phyloP scores from a whole-genome alignment of 2,329 filamentous ascomycete species.

The Fusarium sacchari region DNA sequence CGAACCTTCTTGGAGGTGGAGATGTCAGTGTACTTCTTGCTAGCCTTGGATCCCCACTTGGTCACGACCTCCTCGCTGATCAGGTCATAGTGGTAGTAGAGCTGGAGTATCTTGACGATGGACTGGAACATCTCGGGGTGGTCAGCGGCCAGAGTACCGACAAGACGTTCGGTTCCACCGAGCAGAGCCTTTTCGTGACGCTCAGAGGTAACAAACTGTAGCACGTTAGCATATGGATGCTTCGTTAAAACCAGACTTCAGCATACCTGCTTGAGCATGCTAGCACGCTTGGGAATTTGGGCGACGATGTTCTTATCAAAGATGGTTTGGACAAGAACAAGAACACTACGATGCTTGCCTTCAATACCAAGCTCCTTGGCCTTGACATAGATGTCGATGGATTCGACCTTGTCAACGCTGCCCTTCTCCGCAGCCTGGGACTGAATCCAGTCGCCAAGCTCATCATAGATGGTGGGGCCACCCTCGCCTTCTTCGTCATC shows the following conservation, averaged over 20 bases:
- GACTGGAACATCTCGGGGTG: slow-evolving; percentile 79
- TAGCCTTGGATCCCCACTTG: slow-evolving; percentile 93
- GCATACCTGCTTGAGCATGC: slow-evolving; percentile 86
- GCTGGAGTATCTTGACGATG: slow-evolving; percentile 86
- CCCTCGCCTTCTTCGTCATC: slow-evolving; percentile 85
- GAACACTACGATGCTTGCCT: slow-evolving; percentile 89
- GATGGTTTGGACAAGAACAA: slow-evolving; percentile 91
- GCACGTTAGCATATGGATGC: slow-evolving; percentile 43
- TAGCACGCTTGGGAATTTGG: slow-evolving; percentile 85
- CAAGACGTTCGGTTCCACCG: slow-evolving; percentile 92
- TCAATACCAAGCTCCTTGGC: slow-evolving; percentile 96
- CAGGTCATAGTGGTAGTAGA: slow-evolving; percentile 91
- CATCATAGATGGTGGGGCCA: slow-evolving; percentile 82
- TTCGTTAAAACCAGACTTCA: neutral
- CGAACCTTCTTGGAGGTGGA: slow-evolving; percentile 92
- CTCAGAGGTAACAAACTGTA: slow-evolving; percentile 83
- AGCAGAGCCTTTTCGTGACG: slow-evolving; percentile 95
- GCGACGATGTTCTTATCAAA: slow-evolving; percentile 91
- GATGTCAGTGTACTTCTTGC: slow-evolving; percentile 97
- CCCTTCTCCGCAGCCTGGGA: slow-evolving; percentile 76
- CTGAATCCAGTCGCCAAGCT: slow-evolving; percentile 92
- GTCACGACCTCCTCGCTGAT: slow-evolving; percentile 87
- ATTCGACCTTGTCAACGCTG: slow-evolving; percentile 80
- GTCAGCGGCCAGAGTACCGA: slow-evolving; percentile 76
- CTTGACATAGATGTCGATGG: slow-evolving; percentile 94